These are phyloP conservation scores for Pichia gijzeniarum DNA, from an alignment of 805 yeast genomes.

Conservation along the genomic window DNA sequence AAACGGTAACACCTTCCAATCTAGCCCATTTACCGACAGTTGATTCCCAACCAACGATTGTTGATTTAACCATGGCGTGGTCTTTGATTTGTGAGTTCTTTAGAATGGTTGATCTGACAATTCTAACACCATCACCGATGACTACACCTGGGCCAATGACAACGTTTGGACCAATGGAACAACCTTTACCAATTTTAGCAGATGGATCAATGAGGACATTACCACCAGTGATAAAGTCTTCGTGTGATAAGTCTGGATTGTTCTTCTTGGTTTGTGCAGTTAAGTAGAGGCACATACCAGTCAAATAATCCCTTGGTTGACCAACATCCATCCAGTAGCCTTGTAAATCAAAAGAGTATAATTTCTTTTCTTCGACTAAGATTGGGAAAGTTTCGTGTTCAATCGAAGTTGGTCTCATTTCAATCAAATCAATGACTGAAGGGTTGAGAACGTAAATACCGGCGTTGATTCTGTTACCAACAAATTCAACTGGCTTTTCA, in stretches of 20 bases:
- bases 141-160: conserved; percentile 94
- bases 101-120: conserved; percentile 89
- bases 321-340: conserved; percentile 99
- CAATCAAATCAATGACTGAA: conserved; percentile 91
- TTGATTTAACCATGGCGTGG: conserved; percentile 96
- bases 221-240: conserved; percentile 76
- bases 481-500: conserved; percentile 98
- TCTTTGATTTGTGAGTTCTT: conserved; percentile 88
- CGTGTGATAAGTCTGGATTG: conserved; percentile 57
- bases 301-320: conserved; percentile 98
- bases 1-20: conserved; percentile 93
- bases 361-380: conserved; percentile 79
- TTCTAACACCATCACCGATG: conserved; percentile 98
- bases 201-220: conserved; percentile 92
- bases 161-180: conserved; percentile 97
- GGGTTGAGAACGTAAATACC: conserved; percentile 99
- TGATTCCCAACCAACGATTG: conserved; percentile 99
- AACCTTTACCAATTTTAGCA: conserved; percentile 86
- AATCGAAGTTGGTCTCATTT: conserved; percentile 96
- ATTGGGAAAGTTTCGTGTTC: conserved; percentile 99
- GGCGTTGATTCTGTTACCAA: conserved; percentile 99
- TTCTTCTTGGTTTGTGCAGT: conserved; percentile 76
- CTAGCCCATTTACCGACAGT: conserved; percentile 99
- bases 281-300: conserved; percentile 92
- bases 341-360: conserved; percentile 95